Percentiles rank a stretch among this genome's conserved stretches.
Evolutionary conservation across 306 rosid species (phyloP).

Genomic region (Biancaea sappan): DNA sequence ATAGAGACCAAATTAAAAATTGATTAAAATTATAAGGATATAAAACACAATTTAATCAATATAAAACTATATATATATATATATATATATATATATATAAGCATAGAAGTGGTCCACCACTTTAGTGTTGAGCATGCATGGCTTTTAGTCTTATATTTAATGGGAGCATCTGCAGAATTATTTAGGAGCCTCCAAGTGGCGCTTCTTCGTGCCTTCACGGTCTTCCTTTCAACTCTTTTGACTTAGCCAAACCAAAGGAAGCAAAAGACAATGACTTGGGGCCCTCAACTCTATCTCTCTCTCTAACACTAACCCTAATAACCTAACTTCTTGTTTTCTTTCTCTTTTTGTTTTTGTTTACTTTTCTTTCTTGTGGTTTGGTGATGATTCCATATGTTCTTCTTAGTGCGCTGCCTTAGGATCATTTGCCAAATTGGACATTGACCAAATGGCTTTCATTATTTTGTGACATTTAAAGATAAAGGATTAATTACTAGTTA

Average conservation of each 20-base stretch:
- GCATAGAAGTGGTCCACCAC: conserved; percentile 21
- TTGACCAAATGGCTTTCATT: neutral
- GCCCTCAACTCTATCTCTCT: neutral
- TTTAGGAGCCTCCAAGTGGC: conserved; percentile 70
- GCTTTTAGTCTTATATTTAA: neutral
- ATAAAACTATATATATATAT: too few species aligned
- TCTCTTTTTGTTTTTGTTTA: neutral
- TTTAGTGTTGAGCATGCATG: neutral
- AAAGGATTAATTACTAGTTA: too few species aligned
- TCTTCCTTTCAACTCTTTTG: conserved; percentile 41
- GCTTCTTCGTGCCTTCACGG: conserved; percentile 37
- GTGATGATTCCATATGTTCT: conserved; percentile 6
- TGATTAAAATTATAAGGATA: too few species aligned
- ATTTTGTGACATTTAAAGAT: neutral
- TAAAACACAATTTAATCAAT: too few species aligned
- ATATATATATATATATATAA: too few species aligned
- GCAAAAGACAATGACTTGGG: conserved; percentile 26
- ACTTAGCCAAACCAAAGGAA: conserved; percentile 24
- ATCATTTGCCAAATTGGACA: neutral
- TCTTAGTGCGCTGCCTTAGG: neutral
- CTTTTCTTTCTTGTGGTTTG: neutral
- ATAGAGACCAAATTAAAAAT: too few species aligned
- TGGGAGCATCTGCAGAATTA: conserved; percentile 35
- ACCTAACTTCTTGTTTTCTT: neutral
- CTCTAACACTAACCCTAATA: neutral